Conservation (phyloP, 768 basidiomycete genomes). For the Rhizopogon rudus region DNA sequence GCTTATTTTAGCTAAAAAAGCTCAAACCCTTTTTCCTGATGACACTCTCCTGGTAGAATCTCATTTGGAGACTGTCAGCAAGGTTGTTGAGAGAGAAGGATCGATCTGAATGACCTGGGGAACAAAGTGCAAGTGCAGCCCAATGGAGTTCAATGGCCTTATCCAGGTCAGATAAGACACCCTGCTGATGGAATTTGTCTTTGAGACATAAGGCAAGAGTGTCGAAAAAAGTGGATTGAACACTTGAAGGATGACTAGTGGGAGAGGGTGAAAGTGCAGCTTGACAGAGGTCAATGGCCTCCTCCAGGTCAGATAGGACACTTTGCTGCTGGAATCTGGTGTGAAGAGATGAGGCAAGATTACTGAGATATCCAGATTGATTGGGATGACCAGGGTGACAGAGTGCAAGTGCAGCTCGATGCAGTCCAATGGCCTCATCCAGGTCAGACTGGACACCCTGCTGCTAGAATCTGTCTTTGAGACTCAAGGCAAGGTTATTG, state of each 20-base stretch:
- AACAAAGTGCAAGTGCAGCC: neutral
- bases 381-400: neutral
- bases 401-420: neutral
- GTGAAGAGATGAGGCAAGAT: constrained; percentile 5
- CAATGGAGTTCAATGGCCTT: constrained; percentile 5
- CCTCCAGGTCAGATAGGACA: constrained; percentile 7
- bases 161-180: constrained; percentile 7
- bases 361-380: constrained; percentile 3
- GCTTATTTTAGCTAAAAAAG: too few relatives aligned
- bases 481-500: constrained; percentile 6
- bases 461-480: neutral
- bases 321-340: neutral
- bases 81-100: constrained; percentile 10
- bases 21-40: too few relatives aligned
- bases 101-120: neutral
- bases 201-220: constrained; percentile 4
- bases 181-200: neutral
- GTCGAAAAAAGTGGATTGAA: neutral
- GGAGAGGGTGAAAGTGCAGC: neutral
- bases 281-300: constrained; percentile 5
- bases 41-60: constrained; percentile 6
- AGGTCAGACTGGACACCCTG: constrained; percentile 5
- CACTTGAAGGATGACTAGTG: neutral
- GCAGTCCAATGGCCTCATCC: constrained; percentile 8
- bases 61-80: constrained; percentile 1